Evolutionary conservation across 305 asterid species (phyloP).

Genomic region (Fraxinus angustifolia): DNA sequence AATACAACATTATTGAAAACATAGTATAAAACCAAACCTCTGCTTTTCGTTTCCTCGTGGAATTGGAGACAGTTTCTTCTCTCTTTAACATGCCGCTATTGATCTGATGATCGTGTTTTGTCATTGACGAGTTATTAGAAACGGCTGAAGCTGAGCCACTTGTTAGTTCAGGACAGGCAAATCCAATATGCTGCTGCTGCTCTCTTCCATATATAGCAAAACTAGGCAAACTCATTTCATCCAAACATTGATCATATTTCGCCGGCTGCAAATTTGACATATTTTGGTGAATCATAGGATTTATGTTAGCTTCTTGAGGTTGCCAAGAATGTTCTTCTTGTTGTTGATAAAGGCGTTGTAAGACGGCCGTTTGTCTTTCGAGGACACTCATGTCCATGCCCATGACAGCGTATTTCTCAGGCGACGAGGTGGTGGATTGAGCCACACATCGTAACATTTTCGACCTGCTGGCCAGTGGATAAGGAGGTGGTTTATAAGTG

Average conservation of each 20-base stretch:
- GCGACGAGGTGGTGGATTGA: background rate
- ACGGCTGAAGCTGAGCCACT: conserved; percentile 14
- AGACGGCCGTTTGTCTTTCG: conserved; percentile 39
- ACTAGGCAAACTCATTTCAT: background rate
- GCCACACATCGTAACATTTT: background rate
- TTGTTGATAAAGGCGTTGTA: conserved; percentile 34
- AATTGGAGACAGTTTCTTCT: background rate
- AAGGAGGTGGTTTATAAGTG: background rate
- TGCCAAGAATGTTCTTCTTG: conserved; percentile 7
- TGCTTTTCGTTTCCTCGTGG: conserved; percentile 48
- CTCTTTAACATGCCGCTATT: background rate
- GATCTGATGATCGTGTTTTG: background rate
- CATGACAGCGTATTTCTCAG: background rate
- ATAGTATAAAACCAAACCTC: conserved; percentile 32
- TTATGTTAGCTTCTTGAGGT: background rate
- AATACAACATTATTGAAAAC: background rate
- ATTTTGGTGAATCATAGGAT: conserved; percentile 2
- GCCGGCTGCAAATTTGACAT: background rate
- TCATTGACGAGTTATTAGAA: conserved; percentile 19
- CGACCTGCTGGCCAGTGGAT: background rate
- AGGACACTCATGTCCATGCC: conserved; percentile 38
- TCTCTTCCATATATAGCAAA: background rate
- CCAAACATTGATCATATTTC: conserved; percentile 7
- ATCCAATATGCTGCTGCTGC: background rate
- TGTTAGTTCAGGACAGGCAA: conserved; percentile 15